phyloP scores from a whole-genome alignment of 2,329 filamentous ascomycete genomes.

The Penicillium sp. region DNA sequence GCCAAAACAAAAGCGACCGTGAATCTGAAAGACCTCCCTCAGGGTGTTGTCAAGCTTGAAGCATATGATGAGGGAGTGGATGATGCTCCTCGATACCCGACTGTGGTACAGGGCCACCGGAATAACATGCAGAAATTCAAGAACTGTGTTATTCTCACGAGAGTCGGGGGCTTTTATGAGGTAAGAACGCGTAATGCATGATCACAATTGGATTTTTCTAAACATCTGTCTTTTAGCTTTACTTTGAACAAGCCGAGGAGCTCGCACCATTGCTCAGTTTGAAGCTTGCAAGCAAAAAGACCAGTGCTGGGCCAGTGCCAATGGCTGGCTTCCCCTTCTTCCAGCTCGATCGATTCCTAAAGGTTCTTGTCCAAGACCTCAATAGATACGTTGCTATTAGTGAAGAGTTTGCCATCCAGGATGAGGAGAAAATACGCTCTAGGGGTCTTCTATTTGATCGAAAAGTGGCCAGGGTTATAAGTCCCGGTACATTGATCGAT shows the following conservation, averaged over 20 bases:
- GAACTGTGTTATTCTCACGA: constrained; percentile 84
- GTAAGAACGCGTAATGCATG: constrained; percentile 28
- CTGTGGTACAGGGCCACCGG: constrained; percentile 79
- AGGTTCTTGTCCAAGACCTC: constrained; percentile 84
- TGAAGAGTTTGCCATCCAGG: constrained; percentile 79
- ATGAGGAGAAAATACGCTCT: constrained; percentile 63
- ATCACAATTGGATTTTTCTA: neutral
- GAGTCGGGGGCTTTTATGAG: constrained; percentile 95
- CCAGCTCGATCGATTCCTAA: constrained; percentile 87
- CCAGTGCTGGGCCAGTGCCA: constrained; percentile 69
- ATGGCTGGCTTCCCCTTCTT: constrained; percentile 96
- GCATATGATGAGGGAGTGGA: constrained; percentile 42
- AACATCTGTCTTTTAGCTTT: constrained; percentile 51
- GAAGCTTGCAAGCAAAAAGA: constrained; percentile 77
- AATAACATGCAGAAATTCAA: constrained; percentile 87
- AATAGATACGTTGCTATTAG: constrained; percentile 89
- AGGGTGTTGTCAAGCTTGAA: constrained; percentile 50
- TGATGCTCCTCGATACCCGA: constrained; percentile 63
- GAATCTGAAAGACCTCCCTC: constrained; percentile 50
- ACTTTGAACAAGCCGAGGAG: constrained; percentile 91
- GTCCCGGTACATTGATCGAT: constrained; percentile 91
- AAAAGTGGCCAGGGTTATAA: constrained; percentile 78
- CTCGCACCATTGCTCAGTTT: constrained; percentile 79
- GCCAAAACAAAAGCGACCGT: constrained; percentile 37
- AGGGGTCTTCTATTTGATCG: constrained; percentile 81